Conservation (phyloP, 2,329 filamentous ascomycete species). For the Ceratocystis cubensis region DNA sequence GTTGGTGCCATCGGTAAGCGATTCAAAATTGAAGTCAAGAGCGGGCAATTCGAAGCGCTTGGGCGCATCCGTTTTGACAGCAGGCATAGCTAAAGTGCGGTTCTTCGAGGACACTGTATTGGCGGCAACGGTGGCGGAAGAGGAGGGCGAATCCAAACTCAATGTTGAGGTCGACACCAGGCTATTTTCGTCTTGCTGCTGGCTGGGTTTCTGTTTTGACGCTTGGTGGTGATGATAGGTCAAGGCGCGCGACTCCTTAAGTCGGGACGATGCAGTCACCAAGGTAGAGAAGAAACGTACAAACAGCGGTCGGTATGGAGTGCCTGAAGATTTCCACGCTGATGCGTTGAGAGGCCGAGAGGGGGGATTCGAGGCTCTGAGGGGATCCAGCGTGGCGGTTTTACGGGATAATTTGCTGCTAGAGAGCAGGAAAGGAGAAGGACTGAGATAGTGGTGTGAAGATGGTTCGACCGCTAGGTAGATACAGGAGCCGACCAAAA, state of each 20-base stretch:
- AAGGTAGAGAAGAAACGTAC: constrained; percentile 19
- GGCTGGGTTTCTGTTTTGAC: background rate
- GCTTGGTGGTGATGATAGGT: constrained; percentile 16
- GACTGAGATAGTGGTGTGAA: constrained; percentile 7
- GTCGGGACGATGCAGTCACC: constrained; percentile 17
- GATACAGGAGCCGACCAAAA: constrained; percentile 7
- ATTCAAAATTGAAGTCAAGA: constrained; percentile 46
- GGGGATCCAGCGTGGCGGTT: constrained; percentile 20
- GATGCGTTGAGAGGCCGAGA: constrained; percentile 16
- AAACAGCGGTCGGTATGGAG: constrained; percentile 17
- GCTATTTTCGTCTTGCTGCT: background rate
- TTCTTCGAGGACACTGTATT: constrained; percentile 2
- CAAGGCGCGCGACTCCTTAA: constrained; percentile 18
- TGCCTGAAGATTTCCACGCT: constrained; percentile 19
- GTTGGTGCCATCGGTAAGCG: constrained; percentile 47
- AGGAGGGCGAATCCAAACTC: background rate
- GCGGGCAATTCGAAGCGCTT: constrained; percentile 43
- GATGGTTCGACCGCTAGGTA: background rate
- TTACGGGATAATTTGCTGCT: constrained; percentile 4
- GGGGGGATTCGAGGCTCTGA: constrained; percentile 19
- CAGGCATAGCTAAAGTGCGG: constrained; percentile 14
- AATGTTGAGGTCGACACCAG: background rate
- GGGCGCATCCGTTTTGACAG: constrained; percentile 13
- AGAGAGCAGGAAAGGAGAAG: background rate
- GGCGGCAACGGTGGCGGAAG: too few relatives aligned